Base-by-base conservation (phyloP, 495 filamentous ascomycete species). In the Aspergillus panamensis region DNA sequence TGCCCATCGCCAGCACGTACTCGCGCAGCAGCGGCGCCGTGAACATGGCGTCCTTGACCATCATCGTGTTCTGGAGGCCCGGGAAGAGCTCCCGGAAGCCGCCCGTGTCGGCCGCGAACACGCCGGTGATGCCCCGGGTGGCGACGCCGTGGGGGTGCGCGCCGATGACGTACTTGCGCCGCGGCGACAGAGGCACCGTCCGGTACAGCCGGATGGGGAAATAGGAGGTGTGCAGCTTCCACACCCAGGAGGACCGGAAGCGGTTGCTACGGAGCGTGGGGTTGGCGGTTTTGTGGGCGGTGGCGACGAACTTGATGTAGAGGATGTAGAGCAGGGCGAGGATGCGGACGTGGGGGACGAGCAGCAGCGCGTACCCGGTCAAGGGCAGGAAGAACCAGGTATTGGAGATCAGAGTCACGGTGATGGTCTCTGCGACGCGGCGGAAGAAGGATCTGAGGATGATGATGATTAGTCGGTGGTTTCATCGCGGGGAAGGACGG, bases 81-180 rank as follows among this genome's bases (percentile, higher is more conserved):
- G 91, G 91, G 64, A 95, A 96, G n/a, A 95, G 82, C 43, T 86
- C 74, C 2, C 78, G 77, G 70, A 95, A 96, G 6, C 90, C 89
- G 2, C 89, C 73, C 0, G 84, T 85, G 58, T 95, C 90, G 1
- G 91, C 92, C 19, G 76, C 86, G 61, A 96, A 91, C 5, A 89
- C 85, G 2, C 85, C 87, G 65, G 87, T 88, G 4, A 91, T 89
- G 20, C 91, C 91, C 56, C 92, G 86, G 17, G 84, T 86, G 61
- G 93, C 92, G 69, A 96, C 91, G 45, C 91, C 91, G 69, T 95
- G 90, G 0, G 90, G 90, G 67, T 93, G 91, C 65, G 93, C 93
- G 32, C 91, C 90, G 67, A 96, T 91, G 61, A 96, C 89, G 75
- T 96, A 96, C 69, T 92, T 92, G 54, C 86, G 77, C 5, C 81